A percentile compares a stretch with the other conserved stretches of the same genome.
phyloP scores from a whole-genome alignment of 257 asterid species.

The Capsicum chinense region DNA sequence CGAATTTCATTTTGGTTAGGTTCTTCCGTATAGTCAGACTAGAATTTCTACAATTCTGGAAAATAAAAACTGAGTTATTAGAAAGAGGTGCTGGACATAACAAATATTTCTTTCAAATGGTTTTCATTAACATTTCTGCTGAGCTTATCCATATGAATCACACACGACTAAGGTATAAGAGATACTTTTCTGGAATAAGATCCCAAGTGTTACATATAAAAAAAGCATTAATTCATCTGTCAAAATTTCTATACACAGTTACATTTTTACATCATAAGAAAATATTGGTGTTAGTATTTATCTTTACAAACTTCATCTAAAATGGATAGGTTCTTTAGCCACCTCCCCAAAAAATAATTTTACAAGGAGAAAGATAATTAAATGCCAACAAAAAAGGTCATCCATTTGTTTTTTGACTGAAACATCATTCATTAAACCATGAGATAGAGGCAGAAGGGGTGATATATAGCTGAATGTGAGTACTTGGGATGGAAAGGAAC shows the following conservation, averaged over 20 bases:
- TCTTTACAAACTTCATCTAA: background rate
- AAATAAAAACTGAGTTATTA: background rate
- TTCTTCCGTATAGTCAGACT: background rate
- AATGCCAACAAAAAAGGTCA: background rate
- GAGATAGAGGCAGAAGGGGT: background rate
- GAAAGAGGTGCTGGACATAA: slow-evolving; percentile 46
- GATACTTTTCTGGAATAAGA: slow-evolving; percentile 79
- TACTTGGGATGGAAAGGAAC: background rate
- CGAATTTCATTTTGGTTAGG: background rate
- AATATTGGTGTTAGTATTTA: background rate
- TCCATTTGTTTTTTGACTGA: background rate
- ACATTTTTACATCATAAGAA: background rate
- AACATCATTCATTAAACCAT: background rate
- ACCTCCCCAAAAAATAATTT: background rate
- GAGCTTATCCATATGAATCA: slow-evolving; percentile 87
- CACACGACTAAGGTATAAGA: slow-evolving; percentile 83
- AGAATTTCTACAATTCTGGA: background rate
- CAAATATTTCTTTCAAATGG: slow-evolving; percentile 94
- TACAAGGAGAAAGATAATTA: background rate
- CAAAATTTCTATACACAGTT: background rate
- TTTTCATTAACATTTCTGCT: slow-evolving; percentile 93
- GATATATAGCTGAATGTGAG: background rate
- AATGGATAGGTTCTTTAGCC: background rate
- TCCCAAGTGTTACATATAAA: slow-evolving; percentile 20
- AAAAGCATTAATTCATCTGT: background rate